Evolutionary conservation across 2,329 filamentous ascomycete species (phyloP), one percentile per base, ranked within the genome.

Genomic region (Monosporascus sp.): DNA sequence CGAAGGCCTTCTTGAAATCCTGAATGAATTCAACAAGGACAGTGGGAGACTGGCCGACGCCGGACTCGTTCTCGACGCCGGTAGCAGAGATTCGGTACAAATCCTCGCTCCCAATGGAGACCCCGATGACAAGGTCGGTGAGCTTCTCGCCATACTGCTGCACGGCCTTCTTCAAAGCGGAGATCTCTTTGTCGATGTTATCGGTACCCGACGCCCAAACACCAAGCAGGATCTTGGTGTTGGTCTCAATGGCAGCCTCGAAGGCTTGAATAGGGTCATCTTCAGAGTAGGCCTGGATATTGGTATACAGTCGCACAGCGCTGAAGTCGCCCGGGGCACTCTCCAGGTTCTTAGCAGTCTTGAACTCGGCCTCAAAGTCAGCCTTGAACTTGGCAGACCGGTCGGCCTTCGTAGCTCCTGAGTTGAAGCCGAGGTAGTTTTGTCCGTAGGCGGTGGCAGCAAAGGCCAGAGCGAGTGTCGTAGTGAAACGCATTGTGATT

Each of bases 231-330:
- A 83, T 69, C 52, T 73, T 70, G 0, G 74, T 76, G 18, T 76
- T 73, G 11, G 75, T 76, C 37, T 68, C 66, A 45, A 79, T 68
- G 25, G 80, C 79, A 7, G 80, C 81, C 68, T 86, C 86, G 70
- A 89, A 77, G 36, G 89, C 88, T 68, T 85, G 76, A 63, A 91
- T 68, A 22, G 88, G 86, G 67, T 90, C 54, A 51, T 25, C 22
- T 24, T 31, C 3, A 15, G 42, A 46, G 42, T 46, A 46, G 42
- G 42, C 42, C 53, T 63, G 42, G 62, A 48, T 2, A 64, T 68
- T 68, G 15, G 65, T 59, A 50, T 68, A 68, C 4, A 68, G 52
- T 34, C 66, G 65, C 22, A 46, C 42, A 53, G 65, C 65, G 50
- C 58, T 67, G 31, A 54, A 65, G 64, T 63, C 67, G 24, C 65